phyloP scores from a whole-genome alignment of 805 yeast genomes.

The Starmerella etchellsii region DNA sequence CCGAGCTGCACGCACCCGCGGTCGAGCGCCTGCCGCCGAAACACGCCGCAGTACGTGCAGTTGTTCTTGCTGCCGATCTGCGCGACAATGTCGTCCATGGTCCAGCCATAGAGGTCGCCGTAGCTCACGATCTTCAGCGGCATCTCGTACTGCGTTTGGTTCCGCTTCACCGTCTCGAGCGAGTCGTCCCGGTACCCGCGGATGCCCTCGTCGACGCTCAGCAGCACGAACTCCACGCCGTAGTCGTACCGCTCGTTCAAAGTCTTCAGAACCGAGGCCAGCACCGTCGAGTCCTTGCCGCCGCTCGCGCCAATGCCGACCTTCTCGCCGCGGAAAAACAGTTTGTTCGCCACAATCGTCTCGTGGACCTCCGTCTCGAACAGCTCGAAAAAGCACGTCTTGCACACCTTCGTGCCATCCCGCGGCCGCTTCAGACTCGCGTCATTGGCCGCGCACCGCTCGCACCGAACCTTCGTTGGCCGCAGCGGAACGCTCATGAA shows the following conservation, averaged over 20 bases:
- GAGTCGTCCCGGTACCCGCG: conserved; percentile 96
- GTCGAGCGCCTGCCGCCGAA: conserved; percentile 90
- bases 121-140: conserved; percentile 74
- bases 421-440: conserved; percentile 89
- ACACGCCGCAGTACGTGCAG: conserved; percentile 96
- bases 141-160: conserved; percentile 71
- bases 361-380: conserved; percentile 94
- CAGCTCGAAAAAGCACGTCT: conserved; percentile 74
- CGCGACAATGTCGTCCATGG: conserved; percentile 94
- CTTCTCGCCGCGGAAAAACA: conserved; percentile 68
- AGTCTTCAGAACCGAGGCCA: conserved; percentile 76
- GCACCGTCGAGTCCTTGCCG: conserved; percentile 93
- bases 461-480: conserved; percentile 36
- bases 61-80: conserved; percentile 88
- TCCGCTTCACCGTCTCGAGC: conserved; percentile 88
- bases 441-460: conserved; percentile 66
- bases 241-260: conserved; percentile 79
- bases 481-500: conserved; percentile 6
- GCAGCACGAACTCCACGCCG: conserved; percentile 68
- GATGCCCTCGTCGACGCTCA: conserved; percentile 93
- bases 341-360: conserved; percentile 56
- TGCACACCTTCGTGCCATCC: conserved; percentile 78
- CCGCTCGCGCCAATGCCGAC: conserved; percentile 99
- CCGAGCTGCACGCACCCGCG: conserved; percentile 84
- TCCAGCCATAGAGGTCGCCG: conserved; percentile 86